A percentile compares a stretch with the other conserved stretches of the same genome.
Evolutionary conservation across 306 rosid species (phyloP).

Genomic region (Rosa persica): DNA sequence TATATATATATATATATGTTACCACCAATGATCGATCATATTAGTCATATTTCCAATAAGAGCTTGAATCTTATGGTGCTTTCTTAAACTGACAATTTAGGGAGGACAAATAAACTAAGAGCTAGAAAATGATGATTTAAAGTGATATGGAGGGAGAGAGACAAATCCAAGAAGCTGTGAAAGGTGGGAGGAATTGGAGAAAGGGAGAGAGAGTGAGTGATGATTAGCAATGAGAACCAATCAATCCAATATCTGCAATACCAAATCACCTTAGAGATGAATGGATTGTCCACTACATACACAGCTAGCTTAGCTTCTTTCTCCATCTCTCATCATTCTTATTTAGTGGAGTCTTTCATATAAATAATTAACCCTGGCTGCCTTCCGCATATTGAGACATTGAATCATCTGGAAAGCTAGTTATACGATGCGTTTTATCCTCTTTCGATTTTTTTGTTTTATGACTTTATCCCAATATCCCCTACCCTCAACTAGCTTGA

Average conservation of each 20-base stretch:
- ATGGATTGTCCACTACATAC: constrained; percentile 28
- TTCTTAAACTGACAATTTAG: no score
- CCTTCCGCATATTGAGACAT: no score
- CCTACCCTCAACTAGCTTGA: no score
- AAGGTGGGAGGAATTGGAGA: constrained; percentile 26
- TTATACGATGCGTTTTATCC: neutral
- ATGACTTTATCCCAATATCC: no score
- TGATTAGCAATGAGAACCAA: neutral
- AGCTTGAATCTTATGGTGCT: neutral
- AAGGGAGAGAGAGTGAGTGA: constrained; percentile 18
- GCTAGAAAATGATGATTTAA: neutral
- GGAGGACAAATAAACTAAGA: neutral
- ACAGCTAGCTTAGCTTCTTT: neutral
- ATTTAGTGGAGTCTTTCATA: constrained; percentile 20
- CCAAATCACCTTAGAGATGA: constrained; percentile 39
- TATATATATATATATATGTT: no score
- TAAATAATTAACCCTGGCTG: neutral
- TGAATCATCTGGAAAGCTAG: neutral
- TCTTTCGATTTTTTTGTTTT: no score
- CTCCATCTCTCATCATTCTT: neutral
- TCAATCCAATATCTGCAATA: neutral
- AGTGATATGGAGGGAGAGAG: neutral
- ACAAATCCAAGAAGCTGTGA: constrained; percentile 23
- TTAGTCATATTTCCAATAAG: neutral
- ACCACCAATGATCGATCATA: neutral